These are phyloP conservation scores for Talaromyces adpressus DNA, from an alignment of 495 filamentous ascomycete species.

Conservation along the genomic window DNA sequence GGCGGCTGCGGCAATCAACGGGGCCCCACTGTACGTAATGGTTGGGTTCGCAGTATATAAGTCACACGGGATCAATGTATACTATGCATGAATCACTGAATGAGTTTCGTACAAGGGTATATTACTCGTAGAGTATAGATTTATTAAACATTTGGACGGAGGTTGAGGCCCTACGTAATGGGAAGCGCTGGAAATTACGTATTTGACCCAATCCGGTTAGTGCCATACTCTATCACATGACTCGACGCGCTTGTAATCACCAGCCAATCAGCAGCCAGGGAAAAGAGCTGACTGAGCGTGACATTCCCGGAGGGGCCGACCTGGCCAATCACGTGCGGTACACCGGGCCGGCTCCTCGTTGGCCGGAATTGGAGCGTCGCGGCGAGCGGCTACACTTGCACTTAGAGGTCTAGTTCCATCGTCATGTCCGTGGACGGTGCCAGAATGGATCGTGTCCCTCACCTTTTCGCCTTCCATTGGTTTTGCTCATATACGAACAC, in stretches of 20 bases:
- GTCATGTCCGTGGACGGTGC: slow-evolving; percentile 2
- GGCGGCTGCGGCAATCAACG: slow-evolving; percentile 7
- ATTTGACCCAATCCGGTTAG: background rate
- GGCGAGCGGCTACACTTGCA: slow-evolving; percentile 48
- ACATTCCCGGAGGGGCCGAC: background rate
- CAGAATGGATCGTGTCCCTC: slow-evolving; percentile 4
- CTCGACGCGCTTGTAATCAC: background rate
- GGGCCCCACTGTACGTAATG: background rate
- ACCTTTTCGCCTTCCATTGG: slow-evolving; percentile 1
- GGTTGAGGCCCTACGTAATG: background rate
- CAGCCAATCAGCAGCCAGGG: slow-evolving; percentile 1
- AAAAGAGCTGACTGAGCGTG: background rate
- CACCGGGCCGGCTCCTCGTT: slow-evolving; percentile 6
- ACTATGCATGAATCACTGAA: background rate
- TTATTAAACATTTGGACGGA: background rate
- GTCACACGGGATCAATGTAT: background rate
- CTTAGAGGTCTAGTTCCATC: slow-evolving; percentile 52
- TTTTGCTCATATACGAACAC: slow-evolving; percentile 1
- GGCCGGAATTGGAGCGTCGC: background rate
- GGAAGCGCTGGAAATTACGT: background rate
- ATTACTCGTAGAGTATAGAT: background rate
- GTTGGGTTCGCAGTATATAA: background rate
- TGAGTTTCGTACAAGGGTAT: background rate
- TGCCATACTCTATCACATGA: background rate
- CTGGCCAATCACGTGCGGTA: background rate